Evolutionary conservation across 2,329 filamentous ascomycete species (phyloP), one percentile per base, ranked within the genome.

Genomic region (Stylonectria norvegica): DNA sequence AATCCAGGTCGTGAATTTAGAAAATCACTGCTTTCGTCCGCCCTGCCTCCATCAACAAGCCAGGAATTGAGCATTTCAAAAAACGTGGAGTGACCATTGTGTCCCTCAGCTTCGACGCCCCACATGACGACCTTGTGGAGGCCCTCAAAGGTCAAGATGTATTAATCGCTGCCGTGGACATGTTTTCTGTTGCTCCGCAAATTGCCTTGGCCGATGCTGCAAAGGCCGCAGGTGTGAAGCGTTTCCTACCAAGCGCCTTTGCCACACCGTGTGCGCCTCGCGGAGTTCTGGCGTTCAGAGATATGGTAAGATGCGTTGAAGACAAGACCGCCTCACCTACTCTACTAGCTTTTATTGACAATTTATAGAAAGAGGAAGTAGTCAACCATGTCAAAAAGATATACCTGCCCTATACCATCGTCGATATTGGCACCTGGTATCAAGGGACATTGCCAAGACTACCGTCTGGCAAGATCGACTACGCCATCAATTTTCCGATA

Each of bases 351-450:
- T n/a, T 31, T 6, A n/a, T 30, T 45, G 19, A 38, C 5, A 18
- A 2, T 1, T 0, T 6, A 0, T 11, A 59, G 52, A 79, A 79
- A 61, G 72, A 79, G 45, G 59, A 66, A 5, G 62, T 78, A 2
- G 65, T 73, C 41, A 65, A 74, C 41, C 67, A 73, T 37, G 64
- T 79, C 37, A 68, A 70, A 49, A 58, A 63, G 27, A 50, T 72
- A 0, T 56, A 62, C 27, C 63, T 81, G 0, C 72, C 74, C 0
- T 81, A 73, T 58, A 81, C 77, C 5, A 63, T 75, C 52, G 69
- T 80, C 34, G 76, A 81, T 48, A 65, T 78, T 7, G 77, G 77
- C n/a, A 79, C 63, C 63, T 80, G 77, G 78, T 73, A 75, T 52
- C 73, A 79, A 50, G 45, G 73, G 17, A 59, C 61, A 5, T 11